A percentile compares a stretch with the other conserved stretches of the same genome.
These are phyloP conservation scores for Apiospora marii DNA, from an alignment of 2,329 filamentous ascomycete genomes.

Conservation along the genomic window DNA sequence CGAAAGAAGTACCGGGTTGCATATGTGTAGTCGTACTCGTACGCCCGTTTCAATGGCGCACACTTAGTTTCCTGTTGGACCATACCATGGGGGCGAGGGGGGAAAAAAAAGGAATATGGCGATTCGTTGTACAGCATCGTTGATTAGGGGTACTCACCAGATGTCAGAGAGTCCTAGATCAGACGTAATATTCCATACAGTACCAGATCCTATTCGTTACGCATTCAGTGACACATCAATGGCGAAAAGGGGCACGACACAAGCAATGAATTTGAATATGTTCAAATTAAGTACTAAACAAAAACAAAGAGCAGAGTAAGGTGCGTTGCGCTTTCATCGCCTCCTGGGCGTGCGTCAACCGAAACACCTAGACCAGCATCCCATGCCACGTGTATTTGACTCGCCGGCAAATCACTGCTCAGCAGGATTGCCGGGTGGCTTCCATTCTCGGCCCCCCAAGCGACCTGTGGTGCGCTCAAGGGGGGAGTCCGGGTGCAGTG, in stretches of 20 bases:
- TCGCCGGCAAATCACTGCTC: slow-evolving; percentile 21
- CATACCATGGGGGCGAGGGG: background rate
- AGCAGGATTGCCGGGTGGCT: slow-evolving; percentile 24
- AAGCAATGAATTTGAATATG: slow-evolving; percentile 21
- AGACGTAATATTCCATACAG: background rate
- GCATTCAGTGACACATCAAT: background rate
- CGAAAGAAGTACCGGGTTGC: slow-evolving; percentile 16
- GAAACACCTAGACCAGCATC: slow-evolving; percentile 28
- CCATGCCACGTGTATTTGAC: slow-evolving; percentile 25
- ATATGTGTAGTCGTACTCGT: slow-evolving; percentile 15
- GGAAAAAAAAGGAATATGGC: background rate
- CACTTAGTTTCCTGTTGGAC: background rate
- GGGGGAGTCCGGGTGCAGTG: slow-evolving; percentile 26
- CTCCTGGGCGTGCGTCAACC: slow-evolving; percentile 24
- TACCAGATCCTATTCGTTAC: background rate
- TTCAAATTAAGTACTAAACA: slow-evolving; percentile 30
- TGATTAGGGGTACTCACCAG: background rate
- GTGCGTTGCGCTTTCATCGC: slow-evolving; percentile 14
- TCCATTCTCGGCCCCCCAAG: slow-evolving; percentile 2
- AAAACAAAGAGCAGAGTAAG: slow-evolving; percentile 10
- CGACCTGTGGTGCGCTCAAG: background rate
- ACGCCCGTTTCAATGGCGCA: background rate
- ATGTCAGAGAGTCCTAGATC: background rate
- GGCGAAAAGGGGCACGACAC: background rate
- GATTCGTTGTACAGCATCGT: background rate